Evolutionary conservation across 495 filamentous ascomycete species (phyloP).

Genomic region (Penicillium nucicola): DNA sequence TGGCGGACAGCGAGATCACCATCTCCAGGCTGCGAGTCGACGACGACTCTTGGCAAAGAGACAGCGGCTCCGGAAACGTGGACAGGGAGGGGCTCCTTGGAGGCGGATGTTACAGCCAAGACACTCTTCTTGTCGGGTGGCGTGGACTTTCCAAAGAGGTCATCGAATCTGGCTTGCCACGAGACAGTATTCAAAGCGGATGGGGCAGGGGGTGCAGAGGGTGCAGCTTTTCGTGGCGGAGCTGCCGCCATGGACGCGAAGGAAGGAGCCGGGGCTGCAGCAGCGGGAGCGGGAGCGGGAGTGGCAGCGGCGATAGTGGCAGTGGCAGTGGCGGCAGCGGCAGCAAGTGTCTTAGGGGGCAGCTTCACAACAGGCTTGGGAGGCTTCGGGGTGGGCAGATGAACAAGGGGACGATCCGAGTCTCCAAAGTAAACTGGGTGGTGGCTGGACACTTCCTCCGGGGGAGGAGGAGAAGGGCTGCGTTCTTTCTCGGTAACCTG

Average conservation of each 20-base stretch:
- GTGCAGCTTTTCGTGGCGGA: slow-evolving; percentile 20
- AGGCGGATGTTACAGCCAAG: slow-evolving; percentile 54
- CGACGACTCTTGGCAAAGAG: slow-evolving; percentile 48
- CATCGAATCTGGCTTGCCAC: slow-evolving; percentile 77
- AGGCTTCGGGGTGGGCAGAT: slow-evolving; percentile 63
- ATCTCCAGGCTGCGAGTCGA: slow-evolving; percentile 26
- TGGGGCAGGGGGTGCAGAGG: slow-evolving; percentile 1
- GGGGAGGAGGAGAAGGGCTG: slow-evolving; percentile 66
- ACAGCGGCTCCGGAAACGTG: slow-evolving; percentile 53
- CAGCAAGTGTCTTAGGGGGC: slow-evolving; percentile 57
- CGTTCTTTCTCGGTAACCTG: slow-evolving; percentile 31
- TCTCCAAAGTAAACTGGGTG: slow-evolving; percentile 73
- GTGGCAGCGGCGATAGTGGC: too few species aligned
- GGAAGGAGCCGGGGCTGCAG: slow-evolving; percentile 44
- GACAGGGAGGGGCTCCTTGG: slow-evolving; percentile 59
- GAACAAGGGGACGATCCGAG: slow-evolving; percentile 60
- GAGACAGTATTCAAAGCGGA: slow-evolving; percentile 30
- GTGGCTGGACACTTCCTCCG: slow-evolving; percentile 62
- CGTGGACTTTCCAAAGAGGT: slow-evolving; percentile 61
- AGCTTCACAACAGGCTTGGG: slow-evolving; percentile 69
- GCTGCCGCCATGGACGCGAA: slow-evolving; percentile 56
- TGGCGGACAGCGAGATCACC: slow-evolving; percentile 53
- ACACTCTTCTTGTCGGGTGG: slow-evolving; percentile 50
- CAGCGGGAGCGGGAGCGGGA: slow-evolving; percentile 52
- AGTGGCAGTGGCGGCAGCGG: slow-evolving; percentile 22